A percentile compares a stretch with the other conserved stretches of the same genome.
Evolutionary conservation across 2,329 filamentous ascomycete species (phyloP).

Genomic region (Bipolaris oryzae): DNA sequence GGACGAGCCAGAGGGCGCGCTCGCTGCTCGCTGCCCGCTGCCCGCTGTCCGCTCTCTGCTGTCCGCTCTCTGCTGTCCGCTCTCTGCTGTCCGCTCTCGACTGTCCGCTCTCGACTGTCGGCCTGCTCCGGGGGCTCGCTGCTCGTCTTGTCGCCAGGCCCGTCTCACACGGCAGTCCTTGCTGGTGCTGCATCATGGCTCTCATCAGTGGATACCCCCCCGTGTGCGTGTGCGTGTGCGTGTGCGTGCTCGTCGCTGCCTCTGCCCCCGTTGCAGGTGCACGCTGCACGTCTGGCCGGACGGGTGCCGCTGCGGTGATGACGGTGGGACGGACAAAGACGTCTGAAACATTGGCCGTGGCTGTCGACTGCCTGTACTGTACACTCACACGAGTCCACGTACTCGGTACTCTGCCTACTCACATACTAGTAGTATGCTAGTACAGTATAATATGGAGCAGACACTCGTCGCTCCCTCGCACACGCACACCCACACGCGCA

Average conservation of each 20-base stretch:
- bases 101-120: no score
- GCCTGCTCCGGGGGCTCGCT: no score
- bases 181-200: neutral
- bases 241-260: no score
- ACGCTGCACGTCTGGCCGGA: neutral
- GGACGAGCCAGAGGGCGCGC: neutral
- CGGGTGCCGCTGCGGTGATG: neutral
- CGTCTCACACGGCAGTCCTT: no score
- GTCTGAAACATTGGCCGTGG: slow-evolving; percentile 33
- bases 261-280: neutral
- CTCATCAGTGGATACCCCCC: neutral
- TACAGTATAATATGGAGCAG: neutral
- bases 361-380: neutral
- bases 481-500: neutral
- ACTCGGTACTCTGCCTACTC: no score
- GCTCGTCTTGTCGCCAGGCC: neutral
- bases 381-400: neutral
- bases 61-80: no score
- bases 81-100: neutral
- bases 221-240: no score
- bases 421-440: no score
- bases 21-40: neutral
- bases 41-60: slow-evolving; percentile 9
- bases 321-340: slow-evolving; percentile 15
- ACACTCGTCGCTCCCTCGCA: neutral